Percentiles rank a stretch among this genome's conserved stretches.
These are phyloP conservation scores for Termitomyces sp. DNA, from an alignment of 1,284 basidiomycete species.

Conservation along the genomic window DNA sequence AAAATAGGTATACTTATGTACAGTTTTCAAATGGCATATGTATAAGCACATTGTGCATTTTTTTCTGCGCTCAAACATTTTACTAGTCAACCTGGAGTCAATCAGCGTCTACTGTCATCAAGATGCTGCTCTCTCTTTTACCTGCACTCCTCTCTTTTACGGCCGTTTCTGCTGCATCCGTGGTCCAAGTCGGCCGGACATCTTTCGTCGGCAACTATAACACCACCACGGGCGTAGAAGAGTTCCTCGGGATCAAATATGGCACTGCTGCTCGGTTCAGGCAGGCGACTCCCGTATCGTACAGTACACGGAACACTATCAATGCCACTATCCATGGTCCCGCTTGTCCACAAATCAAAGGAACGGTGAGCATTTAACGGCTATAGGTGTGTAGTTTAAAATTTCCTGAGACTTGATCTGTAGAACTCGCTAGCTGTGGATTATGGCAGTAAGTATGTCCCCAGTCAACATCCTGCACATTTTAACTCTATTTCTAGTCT, in stretches of 20 bases:
- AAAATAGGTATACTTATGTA: background rate
- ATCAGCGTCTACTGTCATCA: background rate
- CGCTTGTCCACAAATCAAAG: conserved; percentile 20
- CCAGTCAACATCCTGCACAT: background rate
- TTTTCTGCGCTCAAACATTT: background rate
- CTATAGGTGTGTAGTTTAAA: background rate
- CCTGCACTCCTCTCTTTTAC: conserved; percentile 7
- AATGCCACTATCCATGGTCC: conserved; percentile 16
- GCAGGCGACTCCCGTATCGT: conserved; percentile 13
- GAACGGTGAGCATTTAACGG: conserved; percentile 11
- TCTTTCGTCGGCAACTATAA: conserved; percentile 17
- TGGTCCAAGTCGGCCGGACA: conserved; percentile 10
- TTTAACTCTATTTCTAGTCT: conserved; percentile 12
- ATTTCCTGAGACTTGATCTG: background rate
- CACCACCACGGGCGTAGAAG: conserved; percentile 17
- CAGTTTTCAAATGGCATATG: background rate
- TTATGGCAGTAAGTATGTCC: conserved; percentile 14
- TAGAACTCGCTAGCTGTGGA: conserved; percentile 17
- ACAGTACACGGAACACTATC: background rate
- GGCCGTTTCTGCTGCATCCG: conserved; percentile 10
- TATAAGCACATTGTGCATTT: background rate
- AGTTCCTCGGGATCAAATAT: conserved; percentile 19
- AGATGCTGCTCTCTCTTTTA: conserved; percentile 13
- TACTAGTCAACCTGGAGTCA: background rate
- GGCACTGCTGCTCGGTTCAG: conserved; percentile 17